Conservation (phyloP, 225 moss, liverwort and hornwort species). For the Anthoceros angustus region DNA sequence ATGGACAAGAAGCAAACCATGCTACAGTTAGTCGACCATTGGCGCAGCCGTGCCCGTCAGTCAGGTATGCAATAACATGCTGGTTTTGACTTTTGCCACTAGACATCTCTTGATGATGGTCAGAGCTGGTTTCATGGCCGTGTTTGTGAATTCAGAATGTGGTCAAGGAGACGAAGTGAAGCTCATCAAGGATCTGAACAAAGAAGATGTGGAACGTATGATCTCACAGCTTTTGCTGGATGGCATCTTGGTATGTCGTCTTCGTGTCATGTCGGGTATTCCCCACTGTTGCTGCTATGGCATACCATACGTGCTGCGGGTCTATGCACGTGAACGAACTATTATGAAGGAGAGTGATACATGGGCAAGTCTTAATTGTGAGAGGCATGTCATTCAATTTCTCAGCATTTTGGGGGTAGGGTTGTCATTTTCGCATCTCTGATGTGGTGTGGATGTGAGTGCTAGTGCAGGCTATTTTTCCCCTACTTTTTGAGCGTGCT, state of each 20-base stretch:
- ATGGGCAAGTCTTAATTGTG: neutral
- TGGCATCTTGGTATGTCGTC: slow-evolving; percentile 49
- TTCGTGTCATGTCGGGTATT: neutral
- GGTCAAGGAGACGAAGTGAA: slow-evolving; percentile 29
- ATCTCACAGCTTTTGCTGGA: slow-evolving; percentile 70
- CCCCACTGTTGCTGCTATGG: neutral
- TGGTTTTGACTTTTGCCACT: slow-evolving; percentile 3
- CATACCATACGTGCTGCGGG: neutral
- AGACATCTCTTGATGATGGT: neutral
- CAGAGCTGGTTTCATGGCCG: neutral
- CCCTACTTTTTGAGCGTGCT: neutral
- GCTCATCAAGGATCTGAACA: slow-evolving; percentile 63
- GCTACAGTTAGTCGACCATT: slow-evolving; percentile 80
- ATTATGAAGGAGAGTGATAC: too few relatives aligned
- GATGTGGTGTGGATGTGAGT: too few relatives aligned
- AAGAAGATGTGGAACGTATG: slow-evolving; percentile 93
- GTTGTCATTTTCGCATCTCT: neutral
- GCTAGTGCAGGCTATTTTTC: neutral
- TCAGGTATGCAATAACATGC: slow-evolving; percentile 41
- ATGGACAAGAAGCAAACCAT: slow-evolving; percentile 71
- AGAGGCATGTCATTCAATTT: neutral
- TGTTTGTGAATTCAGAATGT: neutral
- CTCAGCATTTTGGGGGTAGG: too few relatives aligned
- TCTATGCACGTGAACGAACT: neutral
- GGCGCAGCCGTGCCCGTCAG: slow-evolving; percentile 62